A percentile compares a stretch with the other conserved stretches of the same genome.
phyloP scores from a whole-genome alignment of 495 filamentous ascomycete genomes.

The Hypoxylon rickii region DNA sequence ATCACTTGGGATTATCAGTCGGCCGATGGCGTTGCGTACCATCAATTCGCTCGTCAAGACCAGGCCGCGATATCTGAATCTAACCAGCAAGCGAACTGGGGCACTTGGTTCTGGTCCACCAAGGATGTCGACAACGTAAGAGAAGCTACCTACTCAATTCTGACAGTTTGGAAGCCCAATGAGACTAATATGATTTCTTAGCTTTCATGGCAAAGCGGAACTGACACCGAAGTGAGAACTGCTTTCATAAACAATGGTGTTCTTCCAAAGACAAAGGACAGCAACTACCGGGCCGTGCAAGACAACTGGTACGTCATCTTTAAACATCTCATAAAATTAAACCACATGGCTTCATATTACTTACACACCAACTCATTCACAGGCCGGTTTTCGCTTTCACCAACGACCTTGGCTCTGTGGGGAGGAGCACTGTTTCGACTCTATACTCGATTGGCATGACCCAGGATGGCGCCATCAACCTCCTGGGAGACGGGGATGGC shows the following conservation, averaged over 20 bases:
- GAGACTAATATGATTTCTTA: constrained; percentile 32
- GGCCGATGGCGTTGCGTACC: constrained; percentile 47
- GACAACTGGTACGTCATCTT: constrained; percentile 59
- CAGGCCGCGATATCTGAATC: constrained; percentile 73
- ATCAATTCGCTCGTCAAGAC: constrained; percentile 61
- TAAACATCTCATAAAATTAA: too few relatives aligned
- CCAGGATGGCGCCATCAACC: constrained; percentile 78
- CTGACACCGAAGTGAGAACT: constrained; percentile 65
- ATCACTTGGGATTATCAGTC: constrained; percentile 47
- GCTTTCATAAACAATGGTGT: constrained; percentile 66
- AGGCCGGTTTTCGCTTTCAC: constrained; percentile 87
- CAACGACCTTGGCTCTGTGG: constrained; percentile 66
- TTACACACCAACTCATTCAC: constrained; percentile 9
- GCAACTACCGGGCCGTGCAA: constrained; percentile 68
- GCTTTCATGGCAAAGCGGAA: constrained; percentile 67
- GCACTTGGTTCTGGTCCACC: constrained; percentile 74
- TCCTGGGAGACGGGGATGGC: constrained; percentile 68
- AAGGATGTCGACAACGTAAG: constrained; percentile 37
- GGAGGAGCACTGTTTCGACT: constrained; percentile 37
- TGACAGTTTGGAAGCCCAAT: neutral
- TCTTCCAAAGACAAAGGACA: constrained; percentile 68
- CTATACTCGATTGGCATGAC: constrained; percentile 83
- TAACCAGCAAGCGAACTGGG: constrained; percentile 82
- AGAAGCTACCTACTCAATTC: neutral
- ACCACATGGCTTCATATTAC: too few relatives aligned